Conservation (phyloP, 345 rosid genomes). For the Clarkia xantiana region DNA sequence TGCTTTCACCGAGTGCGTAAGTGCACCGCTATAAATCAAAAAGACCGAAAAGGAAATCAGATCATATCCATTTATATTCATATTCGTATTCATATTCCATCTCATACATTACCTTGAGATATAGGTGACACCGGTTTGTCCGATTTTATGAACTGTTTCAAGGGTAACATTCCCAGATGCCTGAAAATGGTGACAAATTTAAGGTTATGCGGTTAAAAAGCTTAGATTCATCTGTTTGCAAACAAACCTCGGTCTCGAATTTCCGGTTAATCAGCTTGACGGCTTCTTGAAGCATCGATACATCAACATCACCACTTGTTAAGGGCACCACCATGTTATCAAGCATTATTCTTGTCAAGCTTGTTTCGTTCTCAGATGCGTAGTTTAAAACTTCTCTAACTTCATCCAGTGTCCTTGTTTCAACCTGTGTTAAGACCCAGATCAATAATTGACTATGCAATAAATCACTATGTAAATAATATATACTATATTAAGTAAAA, state of each 20-base stretch:
- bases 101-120: constrained; percentile 73
- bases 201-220: not conserved
- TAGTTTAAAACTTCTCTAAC: constrained; percentile 53
- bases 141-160: constrained; percentile 80
- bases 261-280: constrained; percentile 51
- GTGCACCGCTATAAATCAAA: constrained; percentile 54
- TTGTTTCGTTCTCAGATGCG: constrained; percentile 38
- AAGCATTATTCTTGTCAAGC: constrained; percentile 78
- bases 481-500: too few relatives aligned
- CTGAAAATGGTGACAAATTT: constrained; percentile 17
- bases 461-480: too few relatives aligned
- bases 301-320: constrained; percentile 68
- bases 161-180: constrained; percentile 93
- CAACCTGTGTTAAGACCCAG: constrained; percentile 35
- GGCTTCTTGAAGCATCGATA: constrained; percentile 75
- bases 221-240: not conserved
- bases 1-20: constrained; percentile 88
- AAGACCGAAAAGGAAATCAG: not conserved
- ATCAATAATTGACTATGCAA: too few relatives aligned
- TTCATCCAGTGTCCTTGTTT: constrained; percentile 79
- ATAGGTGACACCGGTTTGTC: constrained; percentile 89
- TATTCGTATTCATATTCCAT: too few relatives aligned
- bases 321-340: constrained; percentile 93
- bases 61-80: too few relatives aligned
- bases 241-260: constrained; percentile 70